Evolutionary conservation across 371 early-diverging fungal genomes (phyloP), one percentile per base, ranked within the genome.

Genomic region (Rhizopus microsporus): DNA sequence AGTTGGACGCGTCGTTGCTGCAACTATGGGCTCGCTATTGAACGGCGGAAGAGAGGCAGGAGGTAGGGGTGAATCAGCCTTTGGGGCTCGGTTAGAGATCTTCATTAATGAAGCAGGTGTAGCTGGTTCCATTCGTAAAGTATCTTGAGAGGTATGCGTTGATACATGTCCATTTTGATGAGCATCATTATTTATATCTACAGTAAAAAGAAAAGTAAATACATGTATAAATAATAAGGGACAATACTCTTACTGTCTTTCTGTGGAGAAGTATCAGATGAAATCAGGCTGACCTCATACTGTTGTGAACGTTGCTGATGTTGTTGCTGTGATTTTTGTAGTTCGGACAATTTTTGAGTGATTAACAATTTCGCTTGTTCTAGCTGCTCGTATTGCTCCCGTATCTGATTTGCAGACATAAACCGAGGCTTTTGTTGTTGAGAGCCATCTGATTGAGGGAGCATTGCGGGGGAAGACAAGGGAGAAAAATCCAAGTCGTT

Each of bases 61-160:
- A 39, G 59, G 59, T 3, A 53, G 50, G 9, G 48, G 12, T 38
- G 57, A 23, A 23, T 23, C 23, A 23, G 23, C 23, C 23, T 23
- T 23, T 23, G 23, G 23, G 23, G 23, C 2, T 23, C 23, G 0
- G 23, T 23, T 23, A 23, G 23, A 23, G n/a, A 46, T 17, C 33
- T 81, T 78, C 86, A 87, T 86, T 35, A 88, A 57, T 8, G 85
- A 85, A 0, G 83, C 78, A 12, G 86, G 87, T 0, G 87, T 90
- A 6, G 81, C 83, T 29, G 85, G 88, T 33, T 78, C 82, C 43
- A 84, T 40, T 4, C 47, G 49, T 3, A 54, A 17, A 54, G 50
- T 35, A 35, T 30, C 10, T 47, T 33, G 5, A 7, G 48, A 17
- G 32, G 29, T 23, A 23, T 23, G 23, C 23, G 23, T 23, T 23